Conservation (phyloP, 192 early-diverging fungal genomes). For the Coemansia sp. region DNA sequence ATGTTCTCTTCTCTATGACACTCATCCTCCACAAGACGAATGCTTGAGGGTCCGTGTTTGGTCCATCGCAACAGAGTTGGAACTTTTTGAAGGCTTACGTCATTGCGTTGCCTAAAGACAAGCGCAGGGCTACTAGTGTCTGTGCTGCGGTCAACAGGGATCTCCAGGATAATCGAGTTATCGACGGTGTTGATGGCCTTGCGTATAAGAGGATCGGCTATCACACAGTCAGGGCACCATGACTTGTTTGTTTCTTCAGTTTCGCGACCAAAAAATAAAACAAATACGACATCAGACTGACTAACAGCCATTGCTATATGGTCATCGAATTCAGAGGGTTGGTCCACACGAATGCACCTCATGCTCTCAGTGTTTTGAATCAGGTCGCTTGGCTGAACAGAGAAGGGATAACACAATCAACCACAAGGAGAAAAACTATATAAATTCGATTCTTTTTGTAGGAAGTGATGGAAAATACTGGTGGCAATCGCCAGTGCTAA, state of each 20-base stretch:
- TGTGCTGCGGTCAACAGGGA: slow-evolving; percentile 44
- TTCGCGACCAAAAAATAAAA: slow-evolving; percentile 54
- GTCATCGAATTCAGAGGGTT: slow-evolving; percentile 32
- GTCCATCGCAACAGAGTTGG: slow-evolving; percentile 48
- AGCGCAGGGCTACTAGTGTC: slow-evolving; percentile 21
- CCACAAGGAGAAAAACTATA: too few relatives aligned
- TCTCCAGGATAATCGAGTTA: slow-evolving; percentile 38
- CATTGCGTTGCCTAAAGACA: slow-evolving; percentile 30
- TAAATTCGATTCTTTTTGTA: too few relatives aligned
- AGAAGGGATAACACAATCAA: too few relatives aligned
- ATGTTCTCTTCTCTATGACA: slow-evolving; percentile 29
- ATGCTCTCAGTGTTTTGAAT: slow-evolving; percentile 3
- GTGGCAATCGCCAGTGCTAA: too few relatives aligned
- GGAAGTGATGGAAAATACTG: too few relatives aligned
- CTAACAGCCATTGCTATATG: slow-evolving; percentile 6
- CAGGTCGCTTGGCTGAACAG: too few relatives aligned
- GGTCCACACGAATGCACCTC: slow-evolving; percentile 41
- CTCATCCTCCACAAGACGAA: slow-evolving; percentile 40
- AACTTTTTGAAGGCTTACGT: slow-evolving; percentile 31
- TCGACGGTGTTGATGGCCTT: slow-evolving; percentile 23
- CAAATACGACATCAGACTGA: slow-evolving; percentile 30
- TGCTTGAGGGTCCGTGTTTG: slow-evolving; percentile 15
- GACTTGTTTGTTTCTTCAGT: slow-evolving; percentile 20
- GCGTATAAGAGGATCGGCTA: slow-evolving; percentile 51
- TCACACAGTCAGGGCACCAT: slow-evolving; percentile 52